Evolutionary conservation across 768 basidiomycete genomes (phyloP), one percentile per base, ranked within the genome.

Genomic region (Trametes gibbosa): DNA sequence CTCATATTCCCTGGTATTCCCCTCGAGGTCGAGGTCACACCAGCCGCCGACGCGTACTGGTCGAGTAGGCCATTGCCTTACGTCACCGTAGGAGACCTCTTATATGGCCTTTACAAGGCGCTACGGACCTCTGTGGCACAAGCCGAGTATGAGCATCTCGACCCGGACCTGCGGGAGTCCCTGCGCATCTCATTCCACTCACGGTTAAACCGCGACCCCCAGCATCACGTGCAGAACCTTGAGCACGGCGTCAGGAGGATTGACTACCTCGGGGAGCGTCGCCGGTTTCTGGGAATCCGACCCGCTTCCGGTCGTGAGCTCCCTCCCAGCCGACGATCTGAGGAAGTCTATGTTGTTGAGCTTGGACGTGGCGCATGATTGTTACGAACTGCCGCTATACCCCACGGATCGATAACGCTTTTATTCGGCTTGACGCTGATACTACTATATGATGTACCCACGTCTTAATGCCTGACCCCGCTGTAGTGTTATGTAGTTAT

Each of bases 41-140:
- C 61, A 53, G 65, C 13, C 66, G 66, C 0, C 29, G 42, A 48
- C 19, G 37, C 61, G 6, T 41, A 65, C 3, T 70, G 70, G 16
- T 41, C 62, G 17, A 14, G n/a, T 23, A 19, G 10, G 21, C 62
- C 68, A 10, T 50, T 62, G 12, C 67, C 63, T 16, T 72, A 50
- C 57, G 66, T 78, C 24, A 75, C 76, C 10, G 77, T 84, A 59
- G 71, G 69, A 9, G 84, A 85, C 66, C 77, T 85, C 13, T 68
- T 84, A 21, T 65, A 74, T 21, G 73, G 73, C 0, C 61, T 85
- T 14, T 80, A 82, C 67, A 66, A 65, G 50, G 68, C 70, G 50
- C 73, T 85, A 23, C 79, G 81, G n/a, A 60, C 66, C 8, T 68
- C 73, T 0, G 77, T 79, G 0, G 74, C 72, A 9, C 57, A 66